phyloP scores from a whole-genome alignment of 1,139 yeast genomes.

The Candida gigantensis region DNA sequence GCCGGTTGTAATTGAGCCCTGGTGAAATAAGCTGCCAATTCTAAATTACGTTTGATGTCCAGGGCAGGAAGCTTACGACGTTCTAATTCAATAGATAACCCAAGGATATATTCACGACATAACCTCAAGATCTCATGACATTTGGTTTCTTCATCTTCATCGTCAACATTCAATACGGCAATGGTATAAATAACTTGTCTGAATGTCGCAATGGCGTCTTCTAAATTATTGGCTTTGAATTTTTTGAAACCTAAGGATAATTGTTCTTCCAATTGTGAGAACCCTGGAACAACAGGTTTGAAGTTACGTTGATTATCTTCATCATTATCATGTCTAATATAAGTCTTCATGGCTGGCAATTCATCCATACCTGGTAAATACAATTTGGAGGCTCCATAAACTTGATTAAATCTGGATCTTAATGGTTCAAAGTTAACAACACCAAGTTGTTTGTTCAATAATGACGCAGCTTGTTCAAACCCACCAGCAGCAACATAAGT shows the following conservation, averaged over 20 bases:
- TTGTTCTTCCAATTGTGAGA: constrained; percentile 61
- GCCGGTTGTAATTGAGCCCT: constrained; percentile 77
- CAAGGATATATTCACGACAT: constrained; percentile 89
- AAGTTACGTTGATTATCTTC: constrained; percentile 57
- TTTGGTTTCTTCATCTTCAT: constrained; percentile 73
- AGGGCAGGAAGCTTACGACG: constrained; percentile 77
- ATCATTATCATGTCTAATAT: constrained; percentile 61
- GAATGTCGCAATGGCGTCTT: constrained; percentile 76
- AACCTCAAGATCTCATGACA: constrained; percentile 70
- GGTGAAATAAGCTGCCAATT: constrained; percentile 94
- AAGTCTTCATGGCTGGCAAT: constrained; percentile 69
- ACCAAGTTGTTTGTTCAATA: constrained; percentile 88
- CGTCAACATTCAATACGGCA: constrained; percentile 68
- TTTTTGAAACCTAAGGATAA: constrained; percentile 77
- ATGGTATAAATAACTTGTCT: constrained; percentile 77
- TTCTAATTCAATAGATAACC: constrained; percentile 83
- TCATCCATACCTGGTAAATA: constrained; percentile 72
- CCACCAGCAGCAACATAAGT: constrained; percentile 96
- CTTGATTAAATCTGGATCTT: constrained; percentile 76
- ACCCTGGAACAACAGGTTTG: constrained; percentile 77
- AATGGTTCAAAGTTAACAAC: constrained; percentile 85
- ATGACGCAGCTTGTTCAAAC: constrained; percentile 92
- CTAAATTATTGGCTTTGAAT: constrained; percentile 82
- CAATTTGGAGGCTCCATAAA: constrained; percentile 77
- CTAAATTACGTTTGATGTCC: constrained; percentile 82